These are phyloP conservation scores for Xylaria longipes DNA, from an alignment of 495 filamentous ascomycete genomes.

Conservation along the genomic window DNA sequence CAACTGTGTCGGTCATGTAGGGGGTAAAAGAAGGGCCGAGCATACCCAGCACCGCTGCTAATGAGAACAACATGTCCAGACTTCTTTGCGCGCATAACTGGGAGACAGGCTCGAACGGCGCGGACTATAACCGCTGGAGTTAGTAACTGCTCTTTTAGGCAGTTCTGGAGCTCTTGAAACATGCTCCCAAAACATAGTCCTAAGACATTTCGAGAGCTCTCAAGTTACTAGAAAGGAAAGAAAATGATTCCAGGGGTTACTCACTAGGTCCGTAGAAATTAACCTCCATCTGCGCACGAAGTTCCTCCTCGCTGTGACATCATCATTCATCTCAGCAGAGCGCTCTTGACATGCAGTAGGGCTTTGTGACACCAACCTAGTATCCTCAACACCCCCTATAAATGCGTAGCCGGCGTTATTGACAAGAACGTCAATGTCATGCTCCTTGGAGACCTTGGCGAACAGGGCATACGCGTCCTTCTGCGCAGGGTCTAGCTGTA, in stretches of 20 bases:
- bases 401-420: constrained; percentile 45
- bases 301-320: constrained; percentile 43
- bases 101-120: constrained; percentile 52
- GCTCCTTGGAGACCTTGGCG: constrained; percentile 24
- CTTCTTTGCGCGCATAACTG: constrained; percentile 47
- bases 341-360: background rate
- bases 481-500: constrained; percentile 44
- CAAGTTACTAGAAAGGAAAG: too few relatives aligned
- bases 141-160: too few relatives aligned
- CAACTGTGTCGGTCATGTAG: background rate
- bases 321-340: background rate
- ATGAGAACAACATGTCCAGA: constrained; percentile 50
- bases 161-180: too few relatives aligned
- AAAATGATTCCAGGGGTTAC: too few relatives aligned
- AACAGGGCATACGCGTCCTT: constrained; percentile 21
- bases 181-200: too few relatives aligned
- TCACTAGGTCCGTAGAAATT: constrained; percentile 53
- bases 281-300: constrained; percentile 40
- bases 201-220: too few relatives aligned
- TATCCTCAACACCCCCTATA: constrained; percentile 44
- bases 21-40: constrained; percentile 30
- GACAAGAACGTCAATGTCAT: constrained; percentile 48
- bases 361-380: constrained; percentile 11
- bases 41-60: constrained; percentile 52
- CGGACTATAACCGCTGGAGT: too few relatives aligned